These are phyloP conservation scores for Penicillium expansum DNA, from an alignment of 2,329 filamentous ascomycete genomes.

Conservation along the genomic window DNA sequence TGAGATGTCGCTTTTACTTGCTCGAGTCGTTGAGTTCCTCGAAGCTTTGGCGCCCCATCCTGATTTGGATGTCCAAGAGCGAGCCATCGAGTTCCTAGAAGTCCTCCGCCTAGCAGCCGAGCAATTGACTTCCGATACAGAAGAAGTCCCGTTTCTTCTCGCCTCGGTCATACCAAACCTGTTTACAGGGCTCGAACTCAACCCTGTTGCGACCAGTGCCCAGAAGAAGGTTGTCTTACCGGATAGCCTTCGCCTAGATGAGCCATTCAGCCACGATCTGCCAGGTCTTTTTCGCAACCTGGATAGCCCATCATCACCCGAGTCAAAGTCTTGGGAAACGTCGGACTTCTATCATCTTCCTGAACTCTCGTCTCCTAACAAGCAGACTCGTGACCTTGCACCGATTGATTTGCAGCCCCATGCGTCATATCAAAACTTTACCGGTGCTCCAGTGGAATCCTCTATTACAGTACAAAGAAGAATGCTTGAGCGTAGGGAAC, in stretches of 20 bases:
- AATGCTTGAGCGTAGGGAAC: constrained; percentile 72
- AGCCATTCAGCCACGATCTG: constrained; percentile 75
- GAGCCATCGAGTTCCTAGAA: constrained; percentile 88
- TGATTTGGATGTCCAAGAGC: constrained; percentile 89
- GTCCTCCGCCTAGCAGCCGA: constrained; percentile 83
- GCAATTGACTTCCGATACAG: constrained; percentile 50
- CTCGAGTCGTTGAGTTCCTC: constrained; percentile 75
- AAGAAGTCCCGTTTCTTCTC: constrained; percentile 75
- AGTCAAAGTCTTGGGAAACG: constrained; percentile 3
- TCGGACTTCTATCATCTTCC: constrained; percentile 41
- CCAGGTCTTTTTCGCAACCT: constrained; percentile 61
- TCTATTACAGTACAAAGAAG: constrained; percentile 70
- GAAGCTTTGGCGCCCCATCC: constrained; percentile 79
- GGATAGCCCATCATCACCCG: constrained; percentile 44
- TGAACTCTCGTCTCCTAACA: constrained; percentile 23
- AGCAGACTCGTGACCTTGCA: constrained; percentile 21
- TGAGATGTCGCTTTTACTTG: constrained; percentile 72
- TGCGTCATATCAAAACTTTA: constrained; percentile 38
- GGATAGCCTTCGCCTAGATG: constrained; percentile 71
- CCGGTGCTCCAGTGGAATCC: constrained; percentile 56
- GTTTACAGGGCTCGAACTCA: constrained; percentile 82
- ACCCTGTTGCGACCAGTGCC: constrained; percentile 80
- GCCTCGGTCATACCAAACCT: constrained; percentile 87
- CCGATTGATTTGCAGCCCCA: constrained; percentile 23
- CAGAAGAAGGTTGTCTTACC: constrained; percentile 84